phyloP scores from a whole-genome alignment of 1,139 yeast species.

The Kodamaea arcana region DNA sequence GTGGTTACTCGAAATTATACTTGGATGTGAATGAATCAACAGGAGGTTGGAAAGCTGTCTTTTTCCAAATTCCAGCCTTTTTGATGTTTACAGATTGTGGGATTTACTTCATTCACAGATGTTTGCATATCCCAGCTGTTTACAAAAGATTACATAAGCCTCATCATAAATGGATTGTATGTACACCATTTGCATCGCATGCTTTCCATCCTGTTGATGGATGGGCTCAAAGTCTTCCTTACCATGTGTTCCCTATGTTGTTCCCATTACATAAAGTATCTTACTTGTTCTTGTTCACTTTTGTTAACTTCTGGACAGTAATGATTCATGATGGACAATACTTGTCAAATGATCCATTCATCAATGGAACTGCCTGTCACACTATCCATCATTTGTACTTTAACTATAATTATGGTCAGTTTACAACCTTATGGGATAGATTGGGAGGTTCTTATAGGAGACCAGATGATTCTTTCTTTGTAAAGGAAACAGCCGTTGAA shows the following conservation, averaged over 20 bases:
- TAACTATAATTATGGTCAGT: conserved; percentile 97
- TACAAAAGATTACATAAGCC: conserved; percentile 91
- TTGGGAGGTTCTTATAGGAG: conserved; percentile 88
- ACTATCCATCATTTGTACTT: conserved; percentile 94
- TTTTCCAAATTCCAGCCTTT: conserved; percentile 69
- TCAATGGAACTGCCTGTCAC: conserved; percentile 98
- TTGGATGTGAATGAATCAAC: conserved; percentile 57
- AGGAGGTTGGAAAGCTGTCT: conserved; percentile 64
- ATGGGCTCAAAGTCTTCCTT: conserved; percentile 85
- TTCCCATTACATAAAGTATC: conserved; percentile 90
- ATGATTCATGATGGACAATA: conserved; percentile 98
- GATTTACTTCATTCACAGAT: conserved; percentile 85
- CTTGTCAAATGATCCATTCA: conserved; percentile 85
- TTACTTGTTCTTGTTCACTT: conserved; percentile 74
- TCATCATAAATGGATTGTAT: conserved; percentile 99
- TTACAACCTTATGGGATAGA: conserved; percentile 97
- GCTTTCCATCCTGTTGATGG: conserved; percentile 99
- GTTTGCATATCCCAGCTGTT: conserved; percentile 86
- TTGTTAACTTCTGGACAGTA: conserved; percentile 96
- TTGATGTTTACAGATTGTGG: conserved; percentile 91
- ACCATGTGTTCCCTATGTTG: conserved; percentile 83
- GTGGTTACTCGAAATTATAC: conserved; percentile 79
- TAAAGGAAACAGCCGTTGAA: conserved; percentile 47
- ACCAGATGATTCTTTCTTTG: conserved; percentile 85
- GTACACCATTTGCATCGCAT: conserved; percentile 97